These are phyloP conservation scores for Orychophragmus violaceus DNA, from an alignment of 345 rosid genomes.

Conservation along the genomic window DNA sequence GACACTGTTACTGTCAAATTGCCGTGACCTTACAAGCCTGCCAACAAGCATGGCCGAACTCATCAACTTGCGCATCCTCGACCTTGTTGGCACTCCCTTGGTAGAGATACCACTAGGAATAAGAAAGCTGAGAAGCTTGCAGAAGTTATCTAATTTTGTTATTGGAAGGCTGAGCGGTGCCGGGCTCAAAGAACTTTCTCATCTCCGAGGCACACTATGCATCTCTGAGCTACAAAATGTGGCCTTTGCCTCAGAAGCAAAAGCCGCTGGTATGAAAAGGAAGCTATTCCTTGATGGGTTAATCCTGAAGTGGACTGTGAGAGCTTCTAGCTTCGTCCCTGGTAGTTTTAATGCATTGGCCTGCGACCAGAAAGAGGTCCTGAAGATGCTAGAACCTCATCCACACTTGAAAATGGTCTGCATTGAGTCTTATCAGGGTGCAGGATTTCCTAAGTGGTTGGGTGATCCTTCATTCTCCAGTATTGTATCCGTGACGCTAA, in stretches of 20 bases:
- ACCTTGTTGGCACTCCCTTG: slow-evolving; percentile 20
- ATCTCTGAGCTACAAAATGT: slow-evolving; percentile 34
- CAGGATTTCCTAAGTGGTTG: slow-evolving; percentile 36
- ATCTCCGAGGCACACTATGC: slow-evolving; percentile 31
- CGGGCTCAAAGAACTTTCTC: slow-evolving; percentile 24
- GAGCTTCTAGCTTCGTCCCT: neutral
- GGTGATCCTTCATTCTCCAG: slow-evolving; percentile 25
- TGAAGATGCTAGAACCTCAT: slow-evolving; percentile 40
- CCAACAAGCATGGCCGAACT: slow-evolving; percentile 33
- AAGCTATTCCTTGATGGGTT: slow-evolving; percentile 32
- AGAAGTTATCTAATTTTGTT: slow-evolving; percentile 30
- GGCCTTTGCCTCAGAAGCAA: slow-evolving; percentile 27
- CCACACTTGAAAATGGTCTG: slow-evolving; percentile 28
- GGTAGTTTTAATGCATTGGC: slow-evolving; percentile 12
- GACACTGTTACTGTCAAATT: slow-evolving; percentile 25
- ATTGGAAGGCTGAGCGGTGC: slow-evolving; percentile 25
- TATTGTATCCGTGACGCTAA: slow-evolving; percentile 19
- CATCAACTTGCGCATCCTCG: slow-evolving; percentile 34
- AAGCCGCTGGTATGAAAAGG: slow-evolving; percentile 26
- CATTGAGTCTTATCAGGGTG: slow-evolving; percentile 34
- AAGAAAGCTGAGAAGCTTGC: slow-evolving; percentile 25
- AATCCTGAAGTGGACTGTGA: slow-evolving; percentile 30
- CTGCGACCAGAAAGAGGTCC: slow-evolving; percentile 30
- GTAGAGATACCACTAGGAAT: slow-evolving; percentile 37
- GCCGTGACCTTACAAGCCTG: slow-evolving; percentile 22